Evolutionary conservation across 208 protist species (phyloP), one percentile per base, ranked within the genome.

Genomic region (Leishmania amazonensis): DNA sequence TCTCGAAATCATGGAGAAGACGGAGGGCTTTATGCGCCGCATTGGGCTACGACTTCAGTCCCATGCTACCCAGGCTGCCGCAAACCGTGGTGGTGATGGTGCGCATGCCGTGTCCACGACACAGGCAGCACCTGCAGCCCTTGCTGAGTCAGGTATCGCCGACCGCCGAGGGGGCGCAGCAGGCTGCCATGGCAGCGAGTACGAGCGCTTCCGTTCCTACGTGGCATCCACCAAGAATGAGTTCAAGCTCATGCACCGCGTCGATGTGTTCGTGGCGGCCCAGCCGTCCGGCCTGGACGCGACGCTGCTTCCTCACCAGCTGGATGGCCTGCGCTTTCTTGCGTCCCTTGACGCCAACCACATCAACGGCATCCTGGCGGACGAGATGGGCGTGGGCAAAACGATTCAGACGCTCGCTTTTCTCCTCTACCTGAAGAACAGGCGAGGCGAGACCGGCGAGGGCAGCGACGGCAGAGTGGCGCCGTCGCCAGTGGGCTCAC

Each of bases 301-400:
- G 28, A 91, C 89, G 45, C 91, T 99, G 90, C 85, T 99, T 68
- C 91, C 96, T 38, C 99, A 99, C 81, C 99, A 99, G 89, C 54
- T 99, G 45, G 89, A 96, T 62, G 99, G 99, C 9, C 85, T 99
- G 15, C 99, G 99, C 83, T 99, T 99, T 96, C 81, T 95, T 11
- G 79, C 67, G 13, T 92, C 91, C 15, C 82, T 95, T 71, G 87
- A 93, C 75, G 86, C 83, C 15, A 97, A 98, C 67, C 68, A 85
- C 45, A 93, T 99, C 70, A 99, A 99, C 85, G 95, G 97, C 49
- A 98, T 99, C 70, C 88, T 99, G 3, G 98, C 98, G 0, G 98
- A 99, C 89, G 98, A 99, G 87, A 99, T 99, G 98, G 91, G 98
- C 67, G 88, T 98, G 7, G 98, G 98, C 71, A 99, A 99, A 79